Conservation (phyloP, 345 rosid genomes). For the Arabidopsis arenosa region DNA sequence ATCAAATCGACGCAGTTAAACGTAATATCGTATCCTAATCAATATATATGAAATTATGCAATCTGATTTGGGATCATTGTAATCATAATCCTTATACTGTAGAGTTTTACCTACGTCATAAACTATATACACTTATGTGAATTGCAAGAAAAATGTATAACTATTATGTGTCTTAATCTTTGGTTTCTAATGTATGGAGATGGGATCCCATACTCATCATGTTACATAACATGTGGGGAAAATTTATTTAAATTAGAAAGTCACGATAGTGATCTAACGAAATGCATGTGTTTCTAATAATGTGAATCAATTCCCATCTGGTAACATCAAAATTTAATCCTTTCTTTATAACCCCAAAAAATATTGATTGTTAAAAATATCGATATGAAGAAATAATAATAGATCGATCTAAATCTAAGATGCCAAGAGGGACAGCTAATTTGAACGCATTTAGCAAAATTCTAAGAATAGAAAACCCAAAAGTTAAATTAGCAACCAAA, state of each 20-base stretch:
- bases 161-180: neutral
- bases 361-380: neutral
- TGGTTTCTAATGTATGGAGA: constrained; percentile 33
- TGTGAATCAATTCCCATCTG: constrained; percentile 46
- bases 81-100: too few species aligned
- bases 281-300: constrained; percentile 56
- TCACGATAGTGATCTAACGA: constrained; percentile 42
- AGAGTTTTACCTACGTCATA: too few species aligned
- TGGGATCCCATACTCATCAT: constrained; percentile 61
- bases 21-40: neutral
- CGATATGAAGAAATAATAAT: constrained; percentile 8
- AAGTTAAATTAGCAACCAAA: neutral
- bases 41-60: too few species aligned
- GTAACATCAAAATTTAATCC: constrained; percentile 48
- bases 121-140: neutral
- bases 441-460: constrained; percentile 38
- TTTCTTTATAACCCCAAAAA: constrained; percentile 20
- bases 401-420: constrained; percentile 44
- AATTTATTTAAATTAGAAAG: constrained; percentile 31
- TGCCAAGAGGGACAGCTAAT: constrained; percentile 37
- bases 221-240: constrained; percentile 62
- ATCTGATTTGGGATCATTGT: too few species aligned
- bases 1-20: constrained; percentile 18
- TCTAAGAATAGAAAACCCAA: constrained; percentile 14
- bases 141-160: neutral